Base-by-base conservation (phyloP, 176 grass and related monocot genomes). In the Areca catechu region DNA sequence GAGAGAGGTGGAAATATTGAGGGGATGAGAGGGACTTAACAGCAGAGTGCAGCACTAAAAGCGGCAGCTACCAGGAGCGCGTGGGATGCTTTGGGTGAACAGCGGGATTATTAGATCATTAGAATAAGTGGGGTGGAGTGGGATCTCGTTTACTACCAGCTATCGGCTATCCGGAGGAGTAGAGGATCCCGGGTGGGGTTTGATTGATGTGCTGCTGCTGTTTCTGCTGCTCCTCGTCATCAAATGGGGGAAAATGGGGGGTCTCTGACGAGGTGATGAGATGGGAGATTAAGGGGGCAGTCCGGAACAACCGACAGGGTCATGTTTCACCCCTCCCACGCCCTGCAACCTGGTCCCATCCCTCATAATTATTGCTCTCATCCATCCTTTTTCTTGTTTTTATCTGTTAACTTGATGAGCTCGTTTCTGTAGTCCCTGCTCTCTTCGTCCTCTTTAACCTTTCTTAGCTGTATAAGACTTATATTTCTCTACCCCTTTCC, bases 261-360 rank as follows among this genome's bases (percentile, higher is more conserved):
- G 34, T 43, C 34, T 43, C 34, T 43, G 25, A 48, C 52, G 52
- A 25, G 22, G 63, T 25, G 63, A 51, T 49, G 63, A 14, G 7
- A 37, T 57, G 55, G 18, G 29, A 27, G 52, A 56, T 18, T 48
- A 28, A 57, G 53, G 61, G 59, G 29, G 63, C 43, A 21, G 50
- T 24, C 22, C 16, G 22, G 54, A 59, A 59, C 67, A 70, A 28
- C 67, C 67, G 67, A 70, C 67, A 70, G 16, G 55, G 20, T 70
- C 43, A 50, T 55, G 30, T 54, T 50, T 60, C 67, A 57, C 55
- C 20, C 67, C 67, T 59, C 56, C 67, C 55, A 70, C 55, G 67
- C 54, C 67, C 67, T 70, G 67, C 67, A 70, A 22, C 3, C 37
- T 27, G 55, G 67, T 60, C 67, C 67, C 62, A 65, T 65, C 47